phyloP scores from a whole-genome alignment of 805 yeast genomes.

The Blastobotrys muscicola region DNA sequence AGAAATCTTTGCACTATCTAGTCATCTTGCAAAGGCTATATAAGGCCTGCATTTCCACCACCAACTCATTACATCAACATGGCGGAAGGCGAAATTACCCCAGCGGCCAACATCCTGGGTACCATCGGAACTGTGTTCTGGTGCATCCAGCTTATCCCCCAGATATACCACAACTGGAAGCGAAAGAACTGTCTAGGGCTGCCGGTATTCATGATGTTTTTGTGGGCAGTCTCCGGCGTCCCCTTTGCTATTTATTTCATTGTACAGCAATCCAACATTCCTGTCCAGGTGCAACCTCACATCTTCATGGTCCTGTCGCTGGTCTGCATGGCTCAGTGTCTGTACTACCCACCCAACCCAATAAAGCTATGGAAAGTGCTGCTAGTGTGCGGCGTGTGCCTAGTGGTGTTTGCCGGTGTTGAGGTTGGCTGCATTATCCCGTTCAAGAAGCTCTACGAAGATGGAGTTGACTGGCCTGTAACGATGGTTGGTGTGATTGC shows the following conservation, averaged over 20 bases:
- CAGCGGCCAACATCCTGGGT: constrained; percentile 67
- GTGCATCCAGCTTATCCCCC: constrained; percentile 90
- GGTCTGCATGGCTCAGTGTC: constrained; percentile 57
- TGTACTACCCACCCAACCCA: constrained; percentile 64
- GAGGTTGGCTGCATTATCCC: constrained; percentile 69
- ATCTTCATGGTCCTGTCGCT: constrained; percentile 63
- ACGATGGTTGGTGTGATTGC: constrained; percentile 75
- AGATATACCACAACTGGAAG: constrained; percentile 61
- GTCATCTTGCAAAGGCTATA: too few relatives aligned
- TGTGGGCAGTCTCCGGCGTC: constrained; percentile 73
- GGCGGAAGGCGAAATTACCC: constrained; percentile 10
- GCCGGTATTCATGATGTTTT: constrained; percentile 78
- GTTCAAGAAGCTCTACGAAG: constrained; percentile 43
- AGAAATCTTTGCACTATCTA: too few relatives aligned
- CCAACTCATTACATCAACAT: neutral
- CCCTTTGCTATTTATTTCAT: constrained; percentile 84
- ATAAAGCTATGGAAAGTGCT: constrained; percentile 30
- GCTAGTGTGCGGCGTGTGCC: constrained; percentile 30
- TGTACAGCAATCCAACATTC: constrained; percentile 58
- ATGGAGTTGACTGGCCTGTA: constrained; percentile 63
- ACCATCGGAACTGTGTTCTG: constrained; percentile 86
- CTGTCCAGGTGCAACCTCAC: constrained; percentile 82
- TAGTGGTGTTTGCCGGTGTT: constrained; percentile 41
- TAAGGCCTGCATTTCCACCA: too few relatives aligned
- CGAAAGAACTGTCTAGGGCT: constrained; percentile 77